Evolutionary conservation across 169 alveolate genomes (phyloP).

Genomic region (Plasmodium adleri): DNA sequence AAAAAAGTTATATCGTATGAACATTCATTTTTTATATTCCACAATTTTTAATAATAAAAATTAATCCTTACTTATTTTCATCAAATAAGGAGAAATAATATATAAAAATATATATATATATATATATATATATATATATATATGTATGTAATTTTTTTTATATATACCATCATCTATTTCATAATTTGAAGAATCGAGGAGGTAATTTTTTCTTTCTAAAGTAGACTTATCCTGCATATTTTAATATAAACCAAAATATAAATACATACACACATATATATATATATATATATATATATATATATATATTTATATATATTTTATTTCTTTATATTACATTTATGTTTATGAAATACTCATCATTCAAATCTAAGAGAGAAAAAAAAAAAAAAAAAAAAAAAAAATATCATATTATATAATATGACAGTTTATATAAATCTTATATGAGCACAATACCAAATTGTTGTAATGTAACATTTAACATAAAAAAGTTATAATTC

Average conservation of each 20-base stretch:
- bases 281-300: too few relatives aligned
- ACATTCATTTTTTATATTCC: too few relatives aligned
- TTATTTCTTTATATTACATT: constrained; percentile 13
- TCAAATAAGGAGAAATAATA: background rate
- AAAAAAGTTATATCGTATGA: too few relatives aligned
- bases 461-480: constrained; percentile 57
- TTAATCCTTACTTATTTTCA: too few relatives aligned
- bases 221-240: constrained; percentile 36
- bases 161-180: constrained; percentile 65
- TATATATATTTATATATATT: too few relatives aligned
- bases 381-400: background rate
- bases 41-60: too few relatives aligned
- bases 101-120: background rate
- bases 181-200: constrained; percentile 31
- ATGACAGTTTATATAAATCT: too few relatives aligned
- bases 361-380: constrained; percentile 31
- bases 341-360: constrained; percentile 34
- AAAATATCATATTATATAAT: background rate
- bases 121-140: background rate
- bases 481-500: constrained; percentile 23
- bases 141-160: background rate
- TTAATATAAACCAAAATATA: too few relatives aligned
- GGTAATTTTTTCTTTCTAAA: constrained; percentile 46
- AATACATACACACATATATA: too few relatives aligned
- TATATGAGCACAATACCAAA: constrained; percentile 18